Evolutionary conservation across 2,329 filamentous ascomycete genomes (phyloP).

Genomic region (Gaeumannomyces tritici): DNA sequence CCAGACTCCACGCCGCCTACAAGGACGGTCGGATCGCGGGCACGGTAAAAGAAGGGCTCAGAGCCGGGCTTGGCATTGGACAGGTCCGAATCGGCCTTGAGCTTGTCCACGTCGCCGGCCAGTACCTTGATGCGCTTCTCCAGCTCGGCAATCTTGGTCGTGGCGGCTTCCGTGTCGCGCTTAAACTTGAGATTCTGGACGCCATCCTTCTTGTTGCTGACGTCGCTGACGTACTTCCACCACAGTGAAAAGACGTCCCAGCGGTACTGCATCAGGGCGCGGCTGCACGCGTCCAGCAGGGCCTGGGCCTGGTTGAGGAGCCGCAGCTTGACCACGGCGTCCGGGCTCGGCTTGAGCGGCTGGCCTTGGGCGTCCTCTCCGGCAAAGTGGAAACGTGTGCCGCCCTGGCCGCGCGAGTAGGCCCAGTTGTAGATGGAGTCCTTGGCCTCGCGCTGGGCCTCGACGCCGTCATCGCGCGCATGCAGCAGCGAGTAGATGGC

Average conservation of each 20-base stretch:
- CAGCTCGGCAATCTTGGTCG: neutral
- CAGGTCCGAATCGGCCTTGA: constrained; percentile 4
- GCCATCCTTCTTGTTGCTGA: constrained; percentile 7
- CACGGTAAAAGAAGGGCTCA: constrained; percentile 16
- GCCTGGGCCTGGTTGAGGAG: constrained; percentile 14
- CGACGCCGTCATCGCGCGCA: constrained; percentile 21
- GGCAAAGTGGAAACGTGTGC: constrained; percentile 15
- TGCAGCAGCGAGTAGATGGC: constrained; percentile 17
- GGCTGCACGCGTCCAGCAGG: constrained; percentile 12
- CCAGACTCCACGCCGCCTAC: constrained; percentile 24
- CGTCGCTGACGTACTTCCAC: constrained; percentile 26
- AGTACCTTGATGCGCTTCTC: neutral
- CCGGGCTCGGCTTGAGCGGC: neutral
- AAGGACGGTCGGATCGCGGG: constrained; percentile 26
- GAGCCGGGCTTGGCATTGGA: constrained; percentile 13
- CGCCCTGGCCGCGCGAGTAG: constrained; percentile 16
- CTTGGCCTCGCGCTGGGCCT: constrained; percentile 18
- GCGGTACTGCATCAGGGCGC: constrained; percentile 13
- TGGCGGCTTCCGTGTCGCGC: neutral
- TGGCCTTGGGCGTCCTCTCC: constrained; percentile 8
- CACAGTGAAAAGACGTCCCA: constrained; percentile 32
- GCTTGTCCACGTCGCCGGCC: neutral
- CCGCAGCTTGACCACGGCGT: constrained; percentile 5
- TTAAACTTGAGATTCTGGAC: neutral
- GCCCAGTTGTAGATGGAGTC: constrained; percentile 21